Evolutionary conservation across 1,284 basidiomycete genomes (phyloP), one percentile per base, ranked within the genome.

Genomic region (Trametes versicolor): DNA sequence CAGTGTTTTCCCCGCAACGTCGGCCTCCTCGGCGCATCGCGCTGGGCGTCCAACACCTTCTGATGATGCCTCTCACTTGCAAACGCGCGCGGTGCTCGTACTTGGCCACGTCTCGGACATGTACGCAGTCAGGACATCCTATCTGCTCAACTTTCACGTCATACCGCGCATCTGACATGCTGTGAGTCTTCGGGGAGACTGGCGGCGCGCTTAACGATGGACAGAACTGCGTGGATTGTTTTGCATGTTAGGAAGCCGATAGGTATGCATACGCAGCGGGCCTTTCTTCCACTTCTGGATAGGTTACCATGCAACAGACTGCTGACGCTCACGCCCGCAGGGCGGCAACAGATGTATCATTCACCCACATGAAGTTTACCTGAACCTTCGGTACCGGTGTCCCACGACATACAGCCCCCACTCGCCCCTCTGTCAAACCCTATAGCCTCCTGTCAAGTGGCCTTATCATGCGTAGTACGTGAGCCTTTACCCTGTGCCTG

Each of bases 371-470:
- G 45, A 8, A 32, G 34, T n/a, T 9, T 49, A 23, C 25, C 21
- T 23, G 29, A 23, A 47, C 19, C n/a, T 21, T 49, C 54, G 54
- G 54, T 39, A 43, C 53, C 61, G 61, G 41, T 8, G 23, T 62
- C 61, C 47, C 61, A 62, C 61, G 61, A 57, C 48, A 57, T 62
- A 62, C 54, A 56, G 61, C 61, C 61, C 21, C 53, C 48, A 29
- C 50, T 21, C 27, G 39, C 21, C 48, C 41, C 41, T 43, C 47
- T 34, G 50, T 50, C 47, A 45, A 25, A 48, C 32, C 23, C 52
- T 39, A 27, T 29, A 43, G 25, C 25, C 48, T 41, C 32, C 41
- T 43, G 50, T 47, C 58, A 52, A 47, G 27, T 29, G 8, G 57
- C n/a, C 21, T 12, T 21, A 12, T 9, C 21, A 13, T 15, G 15